Evolutionary conservation across 2,329 filamentous ascomycete species (phyloP).

Genomic region (Penicillium frequentans): DNA sequence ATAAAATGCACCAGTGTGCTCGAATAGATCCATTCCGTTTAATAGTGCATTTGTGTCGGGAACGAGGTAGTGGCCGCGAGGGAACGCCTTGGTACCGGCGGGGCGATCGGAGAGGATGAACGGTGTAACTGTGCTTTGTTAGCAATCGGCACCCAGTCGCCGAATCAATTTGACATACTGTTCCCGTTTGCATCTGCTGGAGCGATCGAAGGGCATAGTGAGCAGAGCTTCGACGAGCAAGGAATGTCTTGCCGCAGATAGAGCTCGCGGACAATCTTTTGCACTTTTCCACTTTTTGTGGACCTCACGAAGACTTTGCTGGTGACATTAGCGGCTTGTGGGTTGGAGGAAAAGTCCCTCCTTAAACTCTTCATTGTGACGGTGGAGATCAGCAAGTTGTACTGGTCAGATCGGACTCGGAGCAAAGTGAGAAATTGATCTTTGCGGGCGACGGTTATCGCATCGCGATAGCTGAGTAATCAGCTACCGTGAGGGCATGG

Average conservation of each 20-base stretch:
- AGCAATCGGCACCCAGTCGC: slow-evolving; percentile 15
- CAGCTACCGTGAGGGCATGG: slow-evolving; percentile 3
- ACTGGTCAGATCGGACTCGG: slow-evolving; percentile 3
- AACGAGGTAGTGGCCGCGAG: slow-evolving; percentile 87
- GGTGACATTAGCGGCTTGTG: slow-evolving; percentile 71
- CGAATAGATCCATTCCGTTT: slow-evolving; percentile 95
- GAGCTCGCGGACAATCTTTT: slow-evolving; percentile 96
- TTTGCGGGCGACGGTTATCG: slow-evolving; percentile 26
- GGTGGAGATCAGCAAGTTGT: slow-evolving; percentile 11
- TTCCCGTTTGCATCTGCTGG: slow-evolving; percentile 77
- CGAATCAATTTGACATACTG: slow-evolving; percentile 48
- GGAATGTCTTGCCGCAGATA: slow-evolving; percentile 96
- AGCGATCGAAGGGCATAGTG: slow-evolving; percentile 69
- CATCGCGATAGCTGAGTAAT: slow-evolving; percentile 25
- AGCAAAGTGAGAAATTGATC: slow-evolving; percentile 15
- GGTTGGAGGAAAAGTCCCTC: slow-evolving; percentile 54
- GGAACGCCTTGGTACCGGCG: slow-evolving; percentile 76
- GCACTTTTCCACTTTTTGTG: slow-evolving; percentile 92
- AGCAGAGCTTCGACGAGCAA: slow-evolving; percentile 89
- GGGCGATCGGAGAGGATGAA: slow-evolving; percentile 89
- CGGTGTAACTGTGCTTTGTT: slow-evolving; percentile 60
- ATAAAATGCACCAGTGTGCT: slow-evolving; percentile 86
- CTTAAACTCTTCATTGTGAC: slow-evolving; percentile 63
- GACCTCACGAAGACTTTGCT: slow-evolving; percentile 96
- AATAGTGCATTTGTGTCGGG: slow-evolving; percentile 96